phyloP scores from a whole-genome alignment of 202 grass and related monocot genomes.

The Dendrocalamus latiflorus region DNA sequence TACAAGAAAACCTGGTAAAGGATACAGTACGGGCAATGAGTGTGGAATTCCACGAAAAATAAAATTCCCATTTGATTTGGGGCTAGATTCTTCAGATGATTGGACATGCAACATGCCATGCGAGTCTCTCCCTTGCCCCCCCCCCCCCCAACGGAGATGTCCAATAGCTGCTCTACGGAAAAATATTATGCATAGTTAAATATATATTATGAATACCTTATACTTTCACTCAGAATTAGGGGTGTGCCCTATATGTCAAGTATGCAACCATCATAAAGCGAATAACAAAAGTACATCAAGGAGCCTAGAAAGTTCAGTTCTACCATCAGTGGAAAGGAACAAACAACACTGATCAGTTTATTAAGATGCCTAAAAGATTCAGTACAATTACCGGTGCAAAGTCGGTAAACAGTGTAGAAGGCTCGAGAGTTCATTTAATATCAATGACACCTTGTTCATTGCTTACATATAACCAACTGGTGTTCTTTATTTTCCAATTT shows the following conservation, averaged over 20 bases:
- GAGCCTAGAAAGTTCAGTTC: not conserved
- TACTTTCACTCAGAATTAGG: conserved; percentile 7
- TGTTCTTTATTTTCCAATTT: conserved; percentile 11
- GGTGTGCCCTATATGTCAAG: not conserved
- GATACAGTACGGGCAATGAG: not conserved
- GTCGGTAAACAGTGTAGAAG: not conserved
- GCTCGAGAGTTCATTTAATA: not conserved
- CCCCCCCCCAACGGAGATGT: conserved; percentile 19
- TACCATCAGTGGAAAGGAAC: not conserved
- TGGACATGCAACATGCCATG: conserved; percentile 57
- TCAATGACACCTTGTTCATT: not conserved
- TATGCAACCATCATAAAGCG: not conserved
- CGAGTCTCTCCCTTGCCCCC: conserved; percentile 39
- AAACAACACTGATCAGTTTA: conserved; percentile 1
- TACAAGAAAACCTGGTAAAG: conserved; percentile 28
- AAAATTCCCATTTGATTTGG: conserved; percentile 55
- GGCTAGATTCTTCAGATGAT: conserved; percentile 51
- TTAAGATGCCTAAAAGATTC: conserved; percentile 16
- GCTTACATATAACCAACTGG: not conserved
- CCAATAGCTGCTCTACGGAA: conserved; percentile 17
- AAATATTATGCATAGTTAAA: conserved; percentile 20
- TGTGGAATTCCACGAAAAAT: conserved; percentile 23
- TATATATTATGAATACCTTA: conserved; percentile 5
- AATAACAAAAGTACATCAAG: conserved; percentile 1
- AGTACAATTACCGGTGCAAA: not conserved